phyloP scores from a whole-genome alignment of 768 basidiomycete genomes.

The Trametes maxima region DNA sequence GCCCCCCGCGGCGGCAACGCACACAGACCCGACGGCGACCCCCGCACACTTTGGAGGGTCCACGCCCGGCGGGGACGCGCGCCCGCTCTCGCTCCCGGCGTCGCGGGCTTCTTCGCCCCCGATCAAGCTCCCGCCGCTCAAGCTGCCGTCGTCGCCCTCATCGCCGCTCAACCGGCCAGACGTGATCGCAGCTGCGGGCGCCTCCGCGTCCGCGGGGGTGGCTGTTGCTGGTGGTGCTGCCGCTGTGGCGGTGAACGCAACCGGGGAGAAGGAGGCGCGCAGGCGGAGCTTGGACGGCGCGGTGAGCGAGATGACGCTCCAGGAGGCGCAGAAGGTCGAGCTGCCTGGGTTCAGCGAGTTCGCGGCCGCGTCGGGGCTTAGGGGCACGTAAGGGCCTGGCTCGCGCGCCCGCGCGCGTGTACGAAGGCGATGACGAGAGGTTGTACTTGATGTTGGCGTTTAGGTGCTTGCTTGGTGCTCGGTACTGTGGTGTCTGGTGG shows the following conservation, averaged over 20 bases:
- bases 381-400: constrained; percentile 4
- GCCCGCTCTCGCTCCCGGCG: constrained; percentile 43
- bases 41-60: constrained; percentile 29
- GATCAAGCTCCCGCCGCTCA: constrained; percentile 71
- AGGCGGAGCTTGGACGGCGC: constrained; percentile 20
- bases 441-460: background rate
- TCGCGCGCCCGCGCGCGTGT: background rate
- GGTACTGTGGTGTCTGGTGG: background rate
- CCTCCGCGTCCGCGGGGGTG: too few relatives aligned
- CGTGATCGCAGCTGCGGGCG: background rate
- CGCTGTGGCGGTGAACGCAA: background rate
- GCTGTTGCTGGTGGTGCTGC: too few relatives aligned
- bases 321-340: constrained; percentile 44
- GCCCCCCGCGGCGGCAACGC: constrained; percentile 28
- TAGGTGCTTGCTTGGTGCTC: background rate
- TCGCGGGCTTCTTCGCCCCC: constrained; percentile 72
- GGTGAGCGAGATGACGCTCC: constrained; percentile 16
- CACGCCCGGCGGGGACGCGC: constrained; percentile 9
- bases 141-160: constrained; percentile 41
- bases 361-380: constrained; percentile 49
- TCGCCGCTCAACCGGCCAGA: constrained; percentile 21
- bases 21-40: constrained; percentile 27
- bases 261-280: constrained; percentile 23
- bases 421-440: background rate
- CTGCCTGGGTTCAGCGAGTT: constrained; percentile 67